Conservation (phyloP, 1,284 basidiomycete genomes). For the Trichosporon faecale region DNA sequence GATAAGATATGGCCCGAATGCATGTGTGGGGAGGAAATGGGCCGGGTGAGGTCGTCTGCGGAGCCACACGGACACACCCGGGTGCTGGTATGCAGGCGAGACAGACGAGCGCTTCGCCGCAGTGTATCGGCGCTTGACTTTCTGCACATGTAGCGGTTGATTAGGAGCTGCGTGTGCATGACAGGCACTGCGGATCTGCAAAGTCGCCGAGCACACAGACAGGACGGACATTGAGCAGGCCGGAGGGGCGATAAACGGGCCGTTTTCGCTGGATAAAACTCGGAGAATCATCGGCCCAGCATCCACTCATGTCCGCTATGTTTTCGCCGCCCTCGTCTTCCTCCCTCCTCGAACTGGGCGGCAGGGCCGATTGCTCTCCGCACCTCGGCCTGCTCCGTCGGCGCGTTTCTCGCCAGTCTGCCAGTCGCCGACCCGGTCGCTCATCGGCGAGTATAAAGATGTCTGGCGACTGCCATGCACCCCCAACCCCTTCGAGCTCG, state of each 20-base stretch:
- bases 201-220: too few species aligned
- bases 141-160: neutral
- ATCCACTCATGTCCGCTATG: neutral
- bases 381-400: neutral
- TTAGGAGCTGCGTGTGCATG: neutral
- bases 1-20: neutral
- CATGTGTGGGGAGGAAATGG: neutral
- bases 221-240: too few species aligned
- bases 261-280: neutral
- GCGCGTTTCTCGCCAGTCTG: neutral
- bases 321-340: neutral
- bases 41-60: neutral
- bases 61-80: neutral
- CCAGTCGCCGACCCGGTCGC: too few species aligned
- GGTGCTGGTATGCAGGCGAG: neutral
- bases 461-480: too few species aligned
- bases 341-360: neutral
- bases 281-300: slow-evolving; percentile 1
- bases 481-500: too few species aligned
- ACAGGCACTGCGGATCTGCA: too few species aligned
- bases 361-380: neutral
- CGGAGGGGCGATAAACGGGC: neutral
- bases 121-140: neutral
- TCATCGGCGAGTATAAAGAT: too few species aligned
- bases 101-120: neutral